A percentile compares a stretch with the other conserved stretches of the same genome.
These are phyloP conservation scores for Myxozyma kluyveri DNA, from an alignment of 805 yeast species.

Conservation along the genomic window DNA sequence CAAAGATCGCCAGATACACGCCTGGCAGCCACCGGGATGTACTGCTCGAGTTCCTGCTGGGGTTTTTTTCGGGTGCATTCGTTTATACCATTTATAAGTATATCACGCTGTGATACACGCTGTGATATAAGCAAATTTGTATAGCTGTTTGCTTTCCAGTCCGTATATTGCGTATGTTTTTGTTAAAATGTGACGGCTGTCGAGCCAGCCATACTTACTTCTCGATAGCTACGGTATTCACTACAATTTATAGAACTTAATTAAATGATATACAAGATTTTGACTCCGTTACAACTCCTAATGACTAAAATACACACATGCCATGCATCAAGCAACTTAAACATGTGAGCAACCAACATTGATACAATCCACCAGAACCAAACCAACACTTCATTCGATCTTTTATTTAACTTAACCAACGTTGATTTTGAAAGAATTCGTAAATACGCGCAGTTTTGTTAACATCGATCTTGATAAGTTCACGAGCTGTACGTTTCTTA, in stretches of 20 bases:
- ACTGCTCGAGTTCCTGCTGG: too few species aligned
- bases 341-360: not conserved
- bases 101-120: too few species aligned
- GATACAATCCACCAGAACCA: not conserved
- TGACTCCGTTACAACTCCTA: not conserved
- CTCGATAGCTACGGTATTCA: slow-evolving; percentile 1
- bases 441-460: slow-evolving; percentile 81
- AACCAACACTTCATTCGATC: not conserved
- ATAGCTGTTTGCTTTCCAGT: too few species aligned
- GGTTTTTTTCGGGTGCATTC: too few species aligned
- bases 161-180: too few species aligned
- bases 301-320: not conserved
- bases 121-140: too few species aligned
- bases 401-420: slow-evolving; percentile 56
- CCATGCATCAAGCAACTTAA: not conserved
- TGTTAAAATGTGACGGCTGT: too few species aligned
- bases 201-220: too few species aligned
- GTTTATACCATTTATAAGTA: too few species aligned
- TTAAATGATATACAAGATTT: not conserved
- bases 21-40: too few species aligned
- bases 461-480: slow-evolving; percentile 77
- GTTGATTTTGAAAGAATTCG: slow-evolving; percentile 89
- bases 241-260: not conserved
- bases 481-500: slow-evolving; percentile 83
- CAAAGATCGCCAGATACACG: too few species aligned